phyloP scores from a whole-genome alignment of 306 rosid genomes.

The Citrullus amarus region DNA sequence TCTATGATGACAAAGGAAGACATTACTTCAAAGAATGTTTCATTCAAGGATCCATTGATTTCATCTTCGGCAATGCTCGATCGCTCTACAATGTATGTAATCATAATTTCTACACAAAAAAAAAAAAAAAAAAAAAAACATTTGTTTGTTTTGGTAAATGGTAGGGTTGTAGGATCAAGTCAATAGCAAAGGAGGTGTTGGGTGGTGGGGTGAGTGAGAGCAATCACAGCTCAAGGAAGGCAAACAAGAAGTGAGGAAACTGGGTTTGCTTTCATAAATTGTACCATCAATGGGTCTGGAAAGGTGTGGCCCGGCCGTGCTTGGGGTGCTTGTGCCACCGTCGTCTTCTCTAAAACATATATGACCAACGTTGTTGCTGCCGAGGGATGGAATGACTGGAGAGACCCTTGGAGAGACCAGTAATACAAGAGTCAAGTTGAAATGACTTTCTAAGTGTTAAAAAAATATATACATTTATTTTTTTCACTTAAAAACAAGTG shows the following conservation, averaged over 20 bases:
- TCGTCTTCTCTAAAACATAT: constrained; percentile 40
- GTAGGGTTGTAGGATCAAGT: constrained; percentile 43
- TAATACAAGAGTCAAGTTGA: background rate
- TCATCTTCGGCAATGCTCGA: constrained; percentile 72
- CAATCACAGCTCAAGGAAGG: constrained; percentile 70
- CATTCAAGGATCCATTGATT: constrained; percentile 81
- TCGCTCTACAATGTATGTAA: constrained; percentile 57
- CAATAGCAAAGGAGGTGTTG: constrained; percentile 34
- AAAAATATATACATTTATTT: too few species aligned
- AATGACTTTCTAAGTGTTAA: background rate
- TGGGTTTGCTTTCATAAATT: constrained; percentile 75
- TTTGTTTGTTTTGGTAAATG: background rate
- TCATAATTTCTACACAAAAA: background rate
- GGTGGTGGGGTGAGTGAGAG: constrained; percentile 39
- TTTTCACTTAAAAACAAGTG: too few species aligned
- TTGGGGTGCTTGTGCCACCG: constrained; percentile 61
- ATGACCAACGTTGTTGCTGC: constrained; percentile 54
- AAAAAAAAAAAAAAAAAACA: background rate
- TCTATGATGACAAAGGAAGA: constrained; percentile 58
- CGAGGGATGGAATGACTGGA: constrained; percentile 77
- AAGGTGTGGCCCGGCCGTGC: constrained; percentile 86
- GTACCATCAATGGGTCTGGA: constrained; percentile 57
- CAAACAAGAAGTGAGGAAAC: constrained; percentile 29
- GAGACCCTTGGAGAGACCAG: constrained; percentile 56
- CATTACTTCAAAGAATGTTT: constrained; percentile 68